A percentile compares a stretch with the other conserved stretches of the same genome.
Evolutionary conservation across 768 basidiomycete genomes (phyloP).

Genomic region (Podaxis rugospora): DNA sequence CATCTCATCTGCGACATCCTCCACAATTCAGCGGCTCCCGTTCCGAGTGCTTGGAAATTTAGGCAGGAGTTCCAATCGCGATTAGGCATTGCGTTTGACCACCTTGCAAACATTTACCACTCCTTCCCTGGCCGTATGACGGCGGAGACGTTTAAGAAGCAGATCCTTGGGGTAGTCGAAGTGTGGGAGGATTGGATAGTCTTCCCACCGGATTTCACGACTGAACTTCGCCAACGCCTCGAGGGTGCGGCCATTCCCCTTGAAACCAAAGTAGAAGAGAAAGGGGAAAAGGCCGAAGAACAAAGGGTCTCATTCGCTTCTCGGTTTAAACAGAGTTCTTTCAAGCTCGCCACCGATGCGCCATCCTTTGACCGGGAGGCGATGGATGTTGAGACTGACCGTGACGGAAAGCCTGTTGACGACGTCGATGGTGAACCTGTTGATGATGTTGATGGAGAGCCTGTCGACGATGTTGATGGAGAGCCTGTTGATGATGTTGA

Average conservation of each 20-base stretch:
- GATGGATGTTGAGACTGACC: neutral
- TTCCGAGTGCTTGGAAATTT: constrained; percentile 97
- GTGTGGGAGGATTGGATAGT: constrained; percentile 99
- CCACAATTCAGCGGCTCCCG: constrained; percentile 91
- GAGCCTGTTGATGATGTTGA: constrained; percentile 31
- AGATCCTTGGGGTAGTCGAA: constrained; percentile 85
- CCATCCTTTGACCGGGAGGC: constrained; percentile 10
- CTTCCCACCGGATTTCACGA: constrained; percentile 83
- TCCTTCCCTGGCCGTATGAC: constrained; percentile 96
- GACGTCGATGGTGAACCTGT: constrained; percentile 35
- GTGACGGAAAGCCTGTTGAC: constrained; percentile 20
- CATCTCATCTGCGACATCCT: constrained; percentile 97
- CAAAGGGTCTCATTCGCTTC: constrained; percentile 33
- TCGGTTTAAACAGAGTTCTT: constrained; percentile 75
- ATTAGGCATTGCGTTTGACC: constrained; percentile 93
- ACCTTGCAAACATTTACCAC: constrained; percentile 89
- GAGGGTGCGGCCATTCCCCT: constrained; percentile 48
- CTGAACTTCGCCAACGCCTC: constrained; percentile 66
- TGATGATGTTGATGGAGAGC: constrained; percentile 26
- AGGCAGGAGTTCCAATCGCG: constrained; percentile 90
- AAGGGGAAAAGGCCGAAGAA: constrained; percentile 12
- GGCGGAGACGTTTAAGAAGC: constrained; percentile 92
- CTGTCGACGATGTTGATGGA: constrained; percentile 22
- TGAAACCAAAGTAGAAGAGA: constrained; percentile 25
- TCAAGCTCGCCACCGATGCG: constrained; percentile 57